A percentile compares a stretch with the other conserved stretches of the same genome.
Evolutionary conservation across 2,329 filamentous ascomycete species (phyloP).

Genomic region (Phialemonium atrogriseum): DNA sequence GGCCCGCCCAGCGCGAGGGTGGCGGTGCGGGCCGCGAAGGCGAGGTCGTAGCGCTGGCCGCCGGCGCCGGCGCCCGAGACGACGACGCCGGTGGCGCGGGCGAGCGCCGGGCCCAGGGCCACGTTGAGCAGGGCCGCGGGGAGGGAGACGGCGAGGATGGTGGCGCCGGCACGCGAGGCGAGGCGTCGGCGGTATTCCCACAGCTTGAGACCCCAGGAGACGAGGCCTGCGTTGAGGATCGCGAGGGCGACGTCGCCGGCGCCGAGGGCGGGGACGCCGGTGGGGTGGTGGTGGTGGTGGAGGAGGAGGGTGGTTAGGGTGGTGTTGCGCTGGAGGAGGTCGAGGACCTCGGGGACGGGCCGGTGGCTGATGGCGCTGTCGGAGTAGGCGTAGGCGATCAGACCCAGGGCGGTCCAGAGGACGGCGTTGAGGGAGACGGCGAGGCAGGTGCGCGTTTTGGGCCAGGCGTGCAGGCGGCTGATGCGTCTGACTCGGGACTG

Average conservation of each 20-base stretch:
- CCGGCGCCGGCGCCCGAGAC: constrained; percentile 17
- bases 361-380: constrained; percentile 21
- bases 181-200: constrained; percentile 40
- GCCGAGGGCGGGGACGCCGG: constrained; percentile 16
- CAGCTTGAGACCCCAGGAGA: constrained; percentile 45
- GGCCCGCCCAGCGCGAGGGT: constrained; percentile 42
- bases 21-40: constrained; percentile 41
- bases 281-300: constrained; percentile 9
- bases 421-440: constrained; percentile 39
- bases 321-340: constrained; percentile 17
- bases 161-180: constrained; percentile 31
- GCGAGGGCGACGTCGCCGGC: constrained; percentile 41
- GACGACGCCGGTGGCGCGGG: constrained; percentile 25
- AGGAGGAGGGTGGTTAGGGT: constrained; percentile 21
- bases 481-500: constrained; percentile 27
- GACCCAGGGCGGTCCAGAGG: constrained; percentile 34
- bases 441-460: constrained; percentile 16
- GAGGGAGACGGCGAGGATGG: constrained; percentile 27
- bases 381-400: constrained; percentile 33
- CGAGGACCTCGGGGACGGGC: constrained; percentile 13
- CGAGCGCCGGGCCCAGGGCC: constrained; percentile 29
- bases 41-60: constrained; percentile 23
- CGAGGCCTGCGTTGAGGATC: constrained; percentile 41
- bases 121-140: constrained; percentile 32
- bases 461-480: constrained; percentile 10